A percentile compares a stretch with the other conserved stretches of the same genome.
Evolutionary conservation across 208 protist species (phyloP).

Genomic region (Leishmania tropica): DNA sequence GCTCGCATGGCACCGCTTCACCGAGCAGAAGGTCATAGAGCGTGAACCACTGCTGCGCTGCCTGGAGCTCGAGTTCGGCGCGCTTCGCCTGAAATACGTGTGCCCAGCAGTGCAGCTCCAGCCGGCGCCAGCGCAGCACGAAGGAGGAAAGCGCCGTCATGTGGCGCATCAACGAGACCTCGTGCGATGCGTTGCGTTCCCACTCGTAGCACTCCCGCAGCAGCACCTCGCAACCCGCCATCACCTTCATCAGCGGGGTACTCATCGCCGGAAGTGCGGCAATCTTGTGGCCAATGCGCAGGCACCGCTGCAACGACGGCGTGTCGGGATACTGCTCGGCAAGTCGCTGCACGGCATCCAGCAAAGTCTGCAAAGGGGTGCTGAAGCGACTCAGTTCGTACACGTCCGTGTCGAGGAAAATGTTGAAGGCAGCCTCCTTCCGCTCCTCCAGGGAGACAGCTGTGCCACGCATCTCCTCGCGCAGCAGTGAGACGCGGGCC

Average conservation of each 20-base stretch:
- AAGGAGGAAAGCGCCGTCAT: slow-evolving; percentile 90
- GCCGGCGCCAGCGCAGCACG: slow-evolving; percentile 96
- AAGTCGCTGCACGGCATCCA: slow-evolving; percentile 67
- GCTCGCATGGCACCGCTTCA: background rate
- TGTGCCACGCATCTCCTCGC: slow-evolving; percentile 25
- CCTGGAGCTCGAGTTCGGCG: slow-evolving; percentile 69
- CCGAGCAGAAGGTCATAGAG: slow-evolving; percentile 74
- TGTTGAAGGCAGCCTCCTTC: slow-evolving; percentile 75
- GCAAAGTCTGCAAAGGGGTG: slow-evolving; percentile 65
- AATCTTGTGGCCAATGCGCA: slow-evolving; percentile 82
- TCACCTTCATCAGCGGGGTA: slow-evolving; percentile 93
- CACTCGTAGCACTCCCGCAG: slow-evolving; percentile 95
- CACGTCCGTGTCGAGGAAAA: slow-evolving; percentile 90
- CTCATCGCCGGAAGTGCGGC: slow-evolving; percentile 84
- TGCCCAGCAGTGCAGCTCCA: slow-evolving; percentile 97
- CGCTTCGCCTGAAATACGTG: slow-evolving; percentile 86
- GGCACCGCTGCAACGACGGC: slow-evolving; percentile 83
- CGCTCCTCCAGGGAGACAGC: slow-evolving; percentile 55
- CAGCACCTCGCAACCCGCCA: slow-evolving; percentile 96
- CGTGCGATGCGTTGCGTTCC: slow-evolving; percentile 94
- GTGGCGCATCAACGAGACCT: slow-evolving; percentile 89
- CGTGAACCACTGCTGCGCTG: slow-evolving; percentile 73
- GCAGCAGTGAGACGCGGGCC: slow-evolving; percentile 56
- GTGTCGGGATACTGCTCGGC: slow-evolving; percentile 91
- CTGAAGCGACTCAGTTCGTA: slow-evolving; percentile 79